Conservation (phyloP, 2,329 filamentous ascomycete genomes). For the Hypoxylon sp. region DNA sequence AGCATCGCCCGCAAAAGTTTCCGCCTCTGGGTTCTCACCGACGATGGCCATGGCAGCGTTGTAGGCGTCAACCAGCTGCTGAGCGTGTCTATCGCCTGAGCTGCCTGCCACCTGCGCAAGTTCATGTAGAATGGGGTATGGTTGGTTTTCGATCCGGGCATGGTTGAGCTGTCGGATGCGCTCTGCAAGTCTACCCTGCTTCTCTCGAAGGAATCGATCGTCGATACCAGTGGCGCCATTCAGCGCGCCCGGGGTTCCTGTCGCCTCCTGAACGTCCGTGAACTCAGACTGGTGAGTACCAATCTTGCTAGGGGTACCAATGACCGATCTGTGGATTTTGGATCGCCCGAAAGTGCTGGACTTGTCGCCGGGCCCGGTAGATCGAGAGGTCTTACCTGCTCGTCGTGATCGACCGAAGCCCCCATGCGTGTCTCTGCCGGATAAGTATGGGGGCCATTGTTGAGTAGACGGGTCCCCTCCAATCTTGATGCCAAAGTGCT, state of each 20-base stretch:
- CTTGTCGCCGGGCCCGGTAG: conserved; percentile 57
- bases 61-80: conserved; percentile 86
- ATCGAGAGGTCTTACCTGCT: conserved; percentile 58
- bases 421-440: conserved; percentile 65
- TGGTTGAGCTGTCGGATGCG: conserved; percentile 85
- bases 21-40: conserved; percentile 75
- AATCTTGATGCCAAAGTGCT: conserved; percentile 91
- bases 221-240: conserved; percentile 71
- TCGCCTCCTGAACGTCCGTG: conserved; percentile 75
- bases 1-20: conserved; percentile 71
- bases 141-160: conserved; percentile 74
- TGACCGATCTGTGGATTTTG: conserved; percentile 84
- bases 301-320: conserved; percentile 81
- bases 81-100: conserved; percentile 78
- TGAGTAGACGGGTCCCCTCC: conserved; percentile 62
- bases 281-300: conserved; percentile 76
- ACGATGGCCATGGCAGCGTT: conserved; percentile 84
- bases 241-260: conserved; percentile 62
- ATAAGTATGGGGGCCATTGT: conserved; percentile 51
- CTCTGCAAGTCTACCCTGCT: conserved; percentile 84
- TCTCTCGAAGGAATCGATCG: conserved; percentile 84
- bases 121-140: conserved; percentile 81
- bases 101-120: conserved; percentile 81
- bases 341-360: conserved; percentile 75
- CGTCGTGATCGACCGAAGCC: conserved; percentile 74